phyloP scores from a whole-genome alignment of 805 yeast genomes.

The Candida coquimbonensis region DNA sequence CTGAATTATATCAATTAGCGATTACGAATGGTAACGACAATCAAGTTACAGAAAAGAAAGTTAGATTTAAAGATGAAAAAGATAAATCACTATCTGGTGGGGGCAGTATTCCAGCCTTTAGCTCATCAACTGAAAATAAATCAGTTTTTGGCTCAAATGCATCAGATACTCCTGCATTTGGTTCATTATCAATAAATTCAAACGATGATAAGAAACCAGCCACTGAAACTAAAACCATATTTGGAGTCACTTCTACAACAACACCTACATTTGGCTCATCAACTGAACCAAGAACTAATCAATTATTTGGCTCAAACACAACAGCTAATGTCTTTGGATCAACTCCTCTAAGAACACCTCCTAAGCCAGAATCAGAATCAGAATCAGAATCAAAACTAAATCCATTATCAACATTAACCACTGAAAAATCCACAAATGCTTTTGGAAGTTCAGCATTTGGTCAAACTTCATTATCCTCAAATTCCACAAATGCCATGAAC shows the following conservation, averaged over 20 bases:
- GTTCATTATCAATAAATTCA: too few species aligned
- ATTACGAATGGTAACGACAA: too few species aligned
- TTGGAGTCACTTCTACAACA: too few species aligned
- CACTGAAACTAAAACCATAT: too few species aligned
- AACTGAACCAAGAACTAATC: not conserved
- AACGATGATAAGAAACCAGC: too few species aligned
- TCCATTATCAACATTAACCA: not conserved
- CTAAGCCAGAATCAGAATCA: not conserved
- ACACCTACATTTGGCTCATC: not conserved
- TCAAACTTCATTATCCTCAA: not conserved
- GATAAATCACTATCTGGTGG: not conserved
- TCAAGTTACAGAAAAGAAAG: too few species aligned
- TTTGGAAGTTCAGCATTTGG: slow-evolving; percentile 2
- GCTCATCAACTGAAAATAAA: too few species aligned
- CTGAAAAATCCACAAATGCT: not conserved
- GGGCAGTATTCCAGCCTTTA: too few species aligned
- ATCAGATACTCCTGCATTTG: not conserved
- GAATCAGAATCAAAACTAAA: too few species aligned
- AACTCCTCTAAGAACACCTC: not conserved
- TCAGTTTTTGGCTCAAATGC: not conserved
- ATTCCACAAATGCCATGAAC: not conserved
- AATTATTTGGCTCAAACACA: not conserved
- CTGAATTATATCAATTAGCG: not conserved
- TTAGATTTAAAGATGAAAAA: too few species aligned
- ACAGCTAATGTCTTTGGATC: not conserved